These are phyloP conservation scores for Paramecium pentaurelia DNA, from an alignment of 73 alveolate species.

Conservation along the genomic window DNA sequence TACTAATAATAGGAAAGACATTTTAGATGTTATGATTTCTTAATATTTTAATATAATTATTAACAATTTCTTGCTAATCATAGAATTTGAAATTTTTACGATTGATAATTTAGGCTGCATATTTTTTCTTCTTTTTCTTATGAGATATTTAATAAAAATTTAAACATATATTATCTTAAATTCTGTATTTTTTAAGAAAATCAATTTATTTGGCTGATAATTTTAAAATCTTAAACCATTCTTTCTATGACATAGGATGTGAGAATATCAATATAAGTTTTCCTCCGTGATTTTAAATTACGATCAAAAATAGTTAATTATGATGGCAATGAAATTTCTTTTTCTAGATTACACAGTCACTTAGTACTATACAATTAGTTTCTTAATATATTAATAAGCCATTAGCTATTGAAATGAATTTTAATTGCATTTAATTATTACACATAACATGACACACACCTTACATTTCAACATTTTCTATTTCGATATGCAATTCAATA, in stretches of 20 bases:
- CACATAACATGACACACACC: background rate
- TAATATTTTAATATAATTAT: background rate
- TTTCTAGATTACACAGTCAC: background rate
- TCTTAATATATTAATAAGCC: background rate
- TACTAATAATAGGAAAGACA: background rate
- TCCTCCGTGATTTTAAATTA: background rate
- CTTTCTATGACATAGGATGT: background rate
- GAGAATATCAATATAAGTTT: background rate
- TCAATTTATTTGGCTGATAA: background rate
- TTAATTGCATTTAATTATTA: background rate
- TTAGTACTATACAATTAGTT: background rate
- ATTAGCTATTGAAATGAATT: background rate
- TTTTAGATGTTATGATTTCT: background rate
- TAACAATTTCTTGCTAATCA: background rate
- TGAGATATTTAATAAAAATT: background rate
- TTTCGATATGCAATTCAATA: background rate
- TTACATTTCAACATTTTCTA: background rate
- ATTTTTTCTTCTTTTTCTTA: background rate
- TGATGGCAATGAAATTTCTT: background rate
- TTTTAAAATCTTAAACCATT: background rate
- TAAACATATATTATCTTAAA: background rate
- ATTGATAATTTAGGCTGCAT: background rate
- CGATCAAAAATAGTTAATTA: background rate
- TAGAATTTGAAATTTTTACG: background rate
- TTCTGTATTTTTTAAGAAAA: conserved; percentile 5